These are phyloP conservation scores for Euryodendron excelsum DNA, from an alignment of 148 eudicot species.

Conservation along the genomic window DNA sequence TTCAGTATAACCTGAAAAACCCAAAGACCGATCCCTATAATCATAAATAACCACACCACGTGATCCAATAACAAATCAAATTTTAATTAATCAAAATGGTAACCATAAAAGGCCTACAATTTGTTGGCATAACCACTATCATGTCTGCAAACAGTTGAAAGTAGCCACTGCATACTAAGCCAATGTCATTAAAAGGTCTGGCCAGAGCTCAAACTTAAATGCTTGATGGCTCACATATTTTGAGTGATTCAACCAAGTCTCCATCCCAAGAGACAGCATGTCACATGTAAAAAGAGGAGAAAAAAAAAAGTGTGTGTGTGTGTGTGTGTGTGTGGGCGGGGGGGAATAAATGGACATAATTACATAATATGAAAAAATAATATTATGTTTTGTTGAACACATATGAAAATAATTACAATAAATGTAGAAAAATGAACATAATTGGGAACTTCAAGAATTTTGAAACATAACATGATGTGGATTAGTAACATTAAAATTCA, in stretches of 20 bases:
- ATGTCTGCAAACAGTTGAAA: neutral
- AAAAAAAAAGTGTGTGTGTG: neutral
- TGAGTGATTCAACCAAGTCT: neutral
- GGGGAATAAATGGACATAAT: too few species aligned
- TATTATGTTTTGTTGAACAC: too few species aligned
- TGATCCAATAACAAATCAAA: neutral
- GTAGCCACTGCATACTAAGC: neutral
- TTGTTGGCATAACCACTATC: neutral
- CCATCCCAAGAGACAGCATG: neutral
- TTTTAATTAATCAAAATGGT: neutral
- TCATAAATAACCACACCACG: slow-evolving; percentile 6
- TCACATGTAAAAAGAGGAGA: neutral
- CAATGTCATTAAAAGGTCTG: neutral
- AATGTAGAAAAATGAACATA: neutral
- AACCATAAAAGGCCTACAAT: neutral
- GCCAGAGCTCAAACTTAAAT: neutral
- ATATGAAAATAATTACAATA: neutral
- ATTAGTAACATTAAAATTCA: neutral
- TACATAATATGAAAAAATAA: too few species aligned
- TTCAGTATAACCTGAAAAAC: slow-evolving; percentile 73
- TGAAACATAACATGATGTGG: neutral
- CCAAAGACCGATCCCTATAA: neutral
- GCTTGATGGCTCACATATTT: neutral
- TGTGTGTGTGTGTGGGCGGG: too few species aligned
- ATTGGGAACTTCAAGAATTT: neutral